Conservation (phyloP, 1,139 yeast genomes). For the Saccharomycopsis hybrid region DNA sequence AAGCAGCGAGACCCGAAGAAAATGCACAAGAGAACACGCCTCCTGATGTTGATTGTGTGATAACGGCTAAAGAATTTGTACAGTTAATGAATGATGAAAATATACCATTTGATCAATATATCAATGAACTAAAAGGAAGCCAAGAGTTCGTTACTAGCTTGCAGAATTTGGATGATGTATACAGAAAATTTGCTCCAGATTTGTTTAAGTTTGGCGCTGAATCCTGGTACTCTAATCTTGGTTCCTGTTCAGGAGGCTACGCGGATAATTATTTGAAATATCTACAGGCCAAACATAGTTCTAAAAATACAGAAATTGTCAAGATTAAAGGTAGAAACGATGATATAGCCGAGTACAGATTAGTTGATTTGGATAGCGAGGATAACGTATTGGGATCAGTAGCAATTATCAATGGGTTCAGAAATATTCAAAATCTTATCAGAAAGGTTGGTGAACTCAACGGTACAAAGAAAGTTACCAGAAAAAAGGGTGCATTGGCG, state of each 20-base stretch:
- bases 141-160: neutral
- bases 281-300: conserved; percentile 29
- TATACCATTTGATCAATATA: conserved; percentile 29
- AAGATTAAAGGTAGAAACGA: conserved; percentile 57
- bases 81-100: conserved; percentile 56
- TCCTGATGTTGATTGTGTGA: conserved; percentile 85
- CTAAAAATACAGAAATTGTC: conserved; percentile 21
- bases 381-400: conserved; percentile 46
- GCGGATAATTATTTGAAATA: conserved; percentile 52
- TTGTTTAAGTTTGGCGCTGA: conserved; percentile 43
- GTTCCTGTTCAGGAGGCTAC: conserved; percentile 90
- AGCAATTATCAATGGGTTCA: conserved; percentile 83
- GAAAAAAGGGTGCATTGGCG: conserved; percentile 27
- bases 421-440: conserved; percentile 90
- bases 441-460: conserved; percentile 55
- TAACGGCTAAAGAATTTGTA: conserved; percentile 83
- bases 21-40: conserved; percentile 36
- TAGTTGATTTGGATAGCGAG: conserved; percentile 31
- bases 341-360: conserved; percentile 66
- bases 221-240: conserved; percentile 69
- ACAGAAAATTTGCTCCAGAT: conserved; percentile 29
- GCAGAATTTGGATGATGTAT: conserved; percentile 18
- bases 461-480: conserved; percentile 7
- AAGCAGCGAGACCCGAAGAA: conserved; percentile 78
- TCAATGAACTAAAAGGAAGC: conserved; percentile 19